Conservation (phyloP, 306 rosid species). For the Lupinus albus region DNA sequence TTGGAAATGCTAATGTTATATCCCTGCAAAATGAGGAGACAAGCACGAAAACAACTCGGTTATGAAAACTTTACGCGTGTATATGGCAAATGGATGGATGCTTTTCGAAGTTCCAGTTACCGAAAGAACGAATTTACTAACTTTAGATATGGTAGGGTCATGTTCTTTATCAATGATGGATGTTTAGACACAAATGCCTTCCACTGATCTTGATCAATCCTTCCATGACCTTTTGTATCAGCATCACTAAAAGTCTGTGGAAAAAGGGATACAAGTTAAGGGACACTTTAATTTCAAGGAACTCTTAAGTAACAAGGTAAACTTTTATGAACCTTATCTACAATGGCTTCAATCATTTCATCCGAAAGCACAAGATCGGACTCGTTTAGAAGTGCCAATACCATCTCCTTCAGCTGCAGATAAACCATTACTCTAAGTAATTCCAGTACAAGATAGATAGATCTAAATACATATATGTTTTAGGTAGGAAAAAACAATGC, state of each 20-base stretch:
- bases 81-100: background rate
- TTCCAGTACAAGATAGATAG: background rate
- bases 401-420: conserved; percentile 88
- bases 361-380: conserved; percentile 80
- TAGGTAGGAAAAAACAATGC: background rate
- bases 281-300: conserved; percentile 14
- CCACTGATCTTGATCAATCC: conserved; percentile 91
- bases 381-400: conserved; percentile 76
- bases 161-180: conserved; percentile 82
- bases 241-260: conserved; percentile 75
- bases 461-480: background rate
- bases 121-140: conserved; percentile 40
- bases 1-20: conserved; percentile 78
- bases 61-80: background rate
- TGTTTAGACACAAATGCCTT: conserved; percentile 71
- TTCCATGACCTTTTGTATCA: conserved; percentile 79
- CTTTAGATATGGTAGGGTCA: conserved; percentile 88
- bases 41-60: conserved; percentile 15
- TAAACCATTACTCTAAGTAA: conserved; percentile 25
- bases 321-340: conserved; percentile 65
- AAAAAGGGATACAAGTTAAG: conserved; percentile 31
- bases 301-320: conserved; percentile 1
- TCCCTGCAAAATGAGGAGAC: conserved; percentile 58
- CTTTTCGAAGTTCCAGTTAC: conserved; percentile 8
- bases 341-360: conserved; percentile 71